Conservation (phyloP, 345 rosid genomes). For the Toxicodendron radicans region DNA sequence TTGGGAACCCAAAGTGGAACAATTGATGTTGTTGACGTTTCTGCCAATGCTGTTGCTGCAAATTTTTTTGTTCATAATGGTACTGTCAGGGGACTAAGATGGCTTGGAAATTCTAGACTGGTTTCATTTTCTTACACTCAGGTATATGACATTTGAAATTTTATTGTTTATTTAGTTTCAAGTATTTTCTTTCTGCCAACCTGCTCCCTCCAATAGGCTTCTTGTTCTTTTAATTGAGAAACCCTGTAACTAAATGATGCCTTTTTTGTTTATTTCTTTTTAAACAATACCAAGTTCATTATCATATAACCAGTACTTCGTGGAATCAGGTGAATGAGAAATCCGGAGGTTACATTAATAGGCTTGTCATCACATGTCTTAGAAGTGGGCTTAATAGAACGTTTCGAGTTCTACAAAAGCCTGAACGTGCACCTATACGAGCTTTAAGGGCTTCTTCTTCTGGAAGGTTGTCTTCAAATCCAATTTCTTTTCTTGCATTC, state of each 20-base stretch:
- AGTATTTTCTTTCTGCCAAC: too few species aligned
- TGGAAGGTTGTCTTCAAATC: conserved; percentile 66
- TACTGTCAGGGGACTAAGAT: conserved; percentile 82
- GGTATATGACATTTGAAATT: conserved; percentile 36
- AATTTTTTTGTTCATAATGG: conserved; percentile 80
- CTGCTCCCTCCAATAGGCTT: background rate
- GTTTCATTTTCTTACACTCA: conserved; percentile 87
- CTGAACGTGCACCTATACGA: conserved; percentile 94
- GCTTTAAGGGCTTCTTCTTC: conserved; percentile 95
- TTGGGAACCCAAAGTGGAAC: conserved; percentile 94
- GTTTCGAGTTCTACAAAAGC: conserved; percentile 91
- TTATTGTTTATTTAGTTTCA: background rate
- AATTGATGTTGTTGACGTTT: conserved; percentile 86
- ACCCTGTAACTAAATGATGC: background rate
- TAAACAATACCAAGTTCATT: background rate
- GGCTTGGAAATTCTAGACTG: conserved; percentile 98
- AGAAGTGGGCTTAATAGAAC: conserved; percentile 93
- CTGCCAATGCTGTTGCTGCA: conserved; percentile 86
- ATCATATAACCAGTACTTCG: conserved; percentile 1
- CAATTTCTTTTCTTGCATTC: conserved; percentile 9
- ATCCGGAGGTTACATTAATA: conserved; percentile 88
- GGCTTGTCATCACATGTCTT: conserved; percentile 84
- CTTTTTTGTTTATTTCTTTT: conserved; percentile 7
- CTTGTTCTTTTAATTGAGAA: background rate
- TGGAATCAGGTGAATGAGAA: conserved; percentile 80